These are phyloP conservation scores for Saksenaea oblongispora DNA, from an alignment of 371 early-diverging fungal species.

Conservation along the genomic window DNA sequence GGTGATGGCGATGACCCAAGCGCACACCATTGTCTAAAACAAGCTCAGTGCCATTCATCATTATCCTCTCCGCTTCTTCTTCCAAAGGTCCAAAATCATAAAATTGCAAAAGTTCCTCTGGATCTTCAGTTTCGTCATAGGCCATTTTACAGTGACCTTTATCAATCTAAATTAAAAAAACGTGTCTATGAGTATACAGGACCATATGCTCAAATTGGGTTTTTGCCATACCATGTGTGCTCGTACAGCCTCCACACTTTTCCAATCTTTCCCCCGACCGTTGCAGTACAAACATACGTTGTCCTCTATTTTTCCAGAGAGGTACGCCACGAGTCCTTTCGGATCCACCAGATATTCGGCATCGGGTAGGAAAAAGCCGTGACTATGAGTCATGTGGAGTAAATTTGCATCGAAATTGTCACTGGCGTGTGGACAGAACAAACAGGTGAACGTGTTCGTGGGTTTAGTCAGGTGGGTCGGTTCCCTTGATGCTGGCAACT, in stretches of 20 bases:
- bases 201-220: background rate
- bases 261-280: conserved; percentile 83
- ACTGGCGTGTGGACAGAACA: conserved; percentile 74
- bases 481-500: background rate
- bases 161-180: conserved; percentile 53
- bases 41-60: conserved; percentile 66
- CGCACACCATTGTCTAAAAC: conserved; percentile 79
- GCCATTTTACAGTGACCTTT: conserved; percentile 95
- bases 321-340: conserved; percentile 83
- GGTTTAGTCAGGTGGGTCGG: conserved; percentile 1
- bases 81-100: conserved; percentile 78
- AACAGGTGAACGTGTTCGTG: conserved; percentile 61
- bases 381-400: conserved; percentile 88
- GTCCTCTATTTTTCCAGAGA: conserved; percentile 92
- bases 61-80: conserved; percentile 36
- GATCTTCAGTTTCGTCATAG: conserved; percentile 88
- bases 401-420: conserved; percentile 77
- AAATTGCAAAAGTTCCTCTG: conserved; percentile 83
- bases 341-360: conserved; percentile 87
- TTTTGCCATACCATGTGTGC: conserved; percentile 83
- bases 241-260: conserved; percentile 86
- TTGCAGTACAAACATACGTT: conserved; percentile 95
- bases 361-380: conserved; percentile 97
- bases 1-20: conserved; percentile 81
- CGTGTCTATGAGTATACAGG: background rate